Conservation (phyloP, 1,139 yeast genomes). For the Geotrichum fermentans region DNA sequence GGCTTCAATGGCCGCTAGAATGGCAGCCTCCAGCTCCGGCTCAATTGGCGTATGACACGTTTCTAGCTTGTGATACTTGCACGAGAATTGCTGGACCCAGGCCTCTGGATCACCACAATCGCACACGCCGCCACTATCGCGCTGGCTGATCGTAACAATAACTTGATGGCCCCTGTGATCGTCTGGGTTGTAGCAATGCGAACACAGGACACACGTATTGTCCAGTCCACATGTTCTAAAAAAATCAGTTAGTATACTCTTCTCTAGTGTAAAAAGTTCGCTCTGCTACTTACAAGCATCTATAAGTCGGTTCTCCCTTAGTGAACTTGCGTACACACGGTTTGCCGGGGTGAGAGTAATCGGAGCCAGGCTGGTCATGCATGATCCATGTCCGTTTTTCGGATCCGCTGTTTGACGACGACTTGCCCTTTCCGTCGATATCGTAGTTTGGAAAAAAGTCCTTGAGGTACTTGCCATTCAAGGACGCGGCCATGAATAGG, state of each 20-base stretch:
- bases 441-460: constrained; percentile 45
- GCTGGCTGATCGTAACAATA: constrained; percentile 62
- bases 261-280: background rate
- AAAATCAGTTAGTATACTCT: background rate
- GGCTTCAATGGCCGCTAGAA: constrained; percentile 45
- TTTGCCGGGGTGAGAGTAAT: constrained; percentile 53
- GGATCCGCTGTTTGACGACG: constrained; percentile 3
- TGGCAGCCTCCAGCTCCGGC: constrained; percentile 30
- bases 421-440: constrained; percentile 13
- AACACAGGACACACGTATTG: constrained; percentile 83
- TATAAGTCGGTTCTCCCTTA: constrained; percentile 81
- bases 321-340: constrained; percentile 75
- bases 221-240: constrained; percentile 68
- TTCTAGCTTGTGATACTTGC: constrained; percentile 41
- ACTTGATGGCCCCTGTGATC: constrained; percentile 75
- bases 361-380: constrained; percentile 24
- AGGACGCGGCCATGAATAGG: constrained; percentile 49
- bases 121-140: constrained; percentile 90
- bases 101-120: constrained; percentile 93
- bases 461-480: constrained; percentile 46
- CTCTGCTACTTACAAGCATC: constrained; percentile 47
- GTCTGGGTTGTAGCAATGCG: constrained; percentile 65
- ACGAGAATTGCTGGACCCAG: constrained; percentile 55
- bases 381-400: constrained; percentile 26
- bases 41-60: constrained; percentile 26